Evolutionary conservation across 768 basidiomycete genomes (phyloP).

Genomic region (Xanthoconium purpureum): DNA sequence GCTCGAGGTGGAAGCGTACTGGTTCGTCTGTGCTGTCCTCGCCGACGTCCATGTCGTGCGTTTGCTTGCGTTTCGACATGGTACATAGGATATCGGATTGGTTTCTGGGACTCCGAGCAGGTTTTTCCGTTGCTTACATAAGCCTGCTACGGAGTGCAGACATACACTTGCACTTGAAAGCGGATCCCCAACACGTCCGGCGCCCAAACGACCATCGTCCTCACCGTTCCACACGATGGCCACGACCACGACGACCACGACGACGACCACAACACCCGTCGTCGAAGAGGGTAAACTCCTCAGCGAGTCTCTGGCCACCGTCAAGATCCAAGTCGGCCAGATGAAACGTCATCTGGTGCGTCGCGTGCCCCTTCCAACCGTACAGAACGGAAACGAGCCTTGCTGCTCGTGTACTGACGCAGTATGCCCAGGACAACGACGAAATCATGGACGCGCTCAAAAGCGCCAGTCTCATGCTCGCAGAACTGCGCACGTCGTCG

Average conservation of each 20-base stretch:
- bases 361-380: conserved; percentile 6
- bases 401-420: background rate
- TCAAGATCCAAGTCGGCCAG: conserved; percentile 89
- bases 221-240: conserved; percentile 20
- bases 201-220: background rate
- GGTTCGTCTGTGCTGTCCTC: conserved; percentile 38
- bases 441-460: conserved; percentile 99
- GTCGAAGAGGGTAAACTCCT: conserved; percentile 80
- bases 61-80: conserved; percentile 58
- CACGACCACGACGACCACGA: conserved; percentile 15
- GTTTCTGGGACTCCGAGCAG: no score
- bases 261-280: conserved; percentile 35
- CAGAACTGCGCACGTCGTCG: conserved; percentile 90
- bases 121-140: conserved; percentile 14
- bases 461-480: conserved; percentile 95
- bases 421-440: conserved; percentile 69
- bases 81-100: no score
- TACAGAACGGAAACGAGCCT: background rate
- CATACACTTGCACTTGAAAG: no score
- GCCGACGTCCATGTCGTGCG: conserved; percentile 33
- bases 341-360: conserved; percentile 91
- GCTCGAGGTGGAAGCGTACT: conserved; percentile 30
- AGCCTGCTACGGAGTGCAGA: conserved; percentile 1
- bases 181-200: background rate
- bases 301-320: conserved; percentile 79